Evolutionary conservation across 2,329 filamentous ascomycete species (phyloP).

Genomic region (Ophiostoma himal-ulmi): DNA sequence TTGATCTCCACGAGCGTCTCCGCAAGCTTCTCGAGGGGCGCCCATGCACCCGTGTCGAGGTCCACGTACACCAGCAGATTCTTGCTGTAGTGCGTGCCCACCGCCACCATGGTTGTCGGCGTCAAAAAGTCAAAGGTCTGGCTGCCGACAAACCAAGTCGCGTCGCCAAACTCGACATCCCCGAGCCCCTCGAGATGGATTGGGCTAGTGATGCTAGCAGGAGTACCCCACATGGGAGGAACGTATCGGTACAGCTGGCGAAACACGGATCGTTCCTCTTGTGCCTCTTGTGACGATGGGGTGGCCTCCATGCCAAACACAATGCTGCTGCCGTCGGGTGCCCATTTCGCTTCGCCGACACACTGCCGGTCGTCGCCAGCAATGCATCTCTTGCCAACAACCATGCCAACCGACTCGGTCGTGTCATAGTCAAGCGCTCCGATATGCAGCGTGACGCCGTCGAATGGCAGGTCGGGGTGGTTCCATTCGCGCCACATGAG

Average conservation of each 20-base stretch:
- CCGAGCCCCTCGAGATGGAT: slow-evolving; percentile 31
- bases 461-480: slow-evolving; percentile 20
- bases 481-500: slow-evolving; percentile 50
- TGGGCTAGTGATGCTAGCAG: too few species aligned
- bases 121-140: slow-evolving; percentile 39
- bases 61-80: slow-evolving; percentile 38
- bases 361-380: slow-evolving; percentile 41
- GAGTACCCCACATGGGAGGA: neutral
- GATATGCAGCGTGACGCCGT: neutral
- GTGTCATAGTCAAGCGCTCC: slow-evolving; percentile 20
- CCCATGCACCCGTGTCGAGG: slow-evolving; percentile 32
- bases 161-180: slow-evolving; percentile 38
- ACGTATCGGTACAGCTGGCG: neutral
- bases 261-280: slow-evolving; percentile 20
- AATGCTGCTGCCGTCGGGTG: slow-evolving; percentile 40
- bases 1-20: slow-evolving; percentile 28
- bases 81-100: slow-evolving; percentile 32
- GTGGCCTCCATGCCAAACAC: slow-evolving; percentile 43
- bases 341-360: slow-evolving; percentile 48
- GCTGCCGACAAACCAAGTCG: slow-evolving; percentile 32
- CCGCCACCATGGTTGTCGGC: slow-evolving; percentile 34
- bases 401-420: neutral
- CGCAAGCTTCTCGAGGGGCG: slow-evolving; percentile 32
- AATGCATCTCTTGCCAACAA: slow-evolving; percentile 29
- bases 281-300: slow-evolving; percentile 28